A percentile compares a stretch with the other conserved stretches of the same genome.
phyloP scores from a whole-genome alignment of 352 stramenopile genomes.

The Globisporangium nunn region DNA sequence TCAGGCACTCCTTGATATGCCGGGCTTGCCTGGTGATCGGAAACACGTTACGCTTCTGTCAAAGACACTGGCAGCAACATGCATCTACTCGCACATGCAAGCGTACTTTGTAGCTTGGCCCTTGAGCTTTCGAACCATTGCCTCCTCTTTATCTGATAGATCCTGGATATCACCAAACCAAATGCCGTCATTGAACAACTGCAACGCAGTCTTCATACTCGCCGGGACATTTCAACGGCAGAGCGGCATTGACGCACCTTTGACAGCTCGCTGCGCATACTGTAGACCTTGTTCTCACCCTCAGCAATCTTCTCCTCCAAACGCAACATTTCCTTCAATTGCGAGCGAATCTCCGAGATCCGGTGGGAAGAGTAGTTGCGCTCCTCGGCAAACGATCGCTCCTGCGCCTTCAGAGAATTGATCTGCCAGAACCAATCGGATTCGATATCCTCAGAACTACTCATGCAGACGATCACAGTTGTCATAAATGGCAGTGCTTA shows the following conservation, averaged over 20 bases:
- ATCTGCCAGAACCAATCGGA: conserved; percentile 23
- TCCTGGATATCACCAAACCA: conserved; percentile 25
- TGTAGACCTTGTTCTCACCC: conserved; percentile 63
- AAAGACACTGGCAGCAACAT: neutral
- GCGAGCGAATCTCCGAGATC: conserved; percentile 61
- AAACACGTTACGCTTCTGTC: conserved; percentile 7
- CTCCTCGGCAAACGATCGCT: conserved; percentile 50
- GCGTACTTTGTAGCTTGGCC: conserved; percentile 55
- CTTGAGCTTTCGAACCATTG: conserved; percentile 68
- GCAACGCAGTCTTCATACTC: neutral
- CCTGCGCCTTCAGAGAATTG: conserved; percentile 48
- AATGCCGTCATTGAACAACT: neutral
- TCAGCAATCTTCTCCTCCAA: conserved; percentile 72
- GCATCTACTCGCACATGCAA: neutral
- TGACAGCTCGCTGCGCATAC: conserved; percentile 61
- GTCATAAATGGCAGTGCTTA: conserved; percentile 7
- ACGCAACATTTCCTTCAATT: conserved; percentile 62
- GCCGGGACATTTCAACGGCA: neutral
- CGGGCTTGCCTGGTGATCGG: conserved; percentile 41
- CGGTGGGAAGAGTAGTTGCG: conserved; percentile 49
- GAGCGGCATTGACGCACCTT: neutral
- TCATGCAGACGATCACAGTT: too few species aligned
- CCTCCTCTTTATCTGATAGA: conserved; percentile 69
- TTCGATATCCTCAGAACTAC: neutral
- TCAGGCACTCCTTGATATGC: conserved; percentile 55